Conservation (phyloP, 345 rosid genomes). For the Eucalyptus virginea region DNA sequence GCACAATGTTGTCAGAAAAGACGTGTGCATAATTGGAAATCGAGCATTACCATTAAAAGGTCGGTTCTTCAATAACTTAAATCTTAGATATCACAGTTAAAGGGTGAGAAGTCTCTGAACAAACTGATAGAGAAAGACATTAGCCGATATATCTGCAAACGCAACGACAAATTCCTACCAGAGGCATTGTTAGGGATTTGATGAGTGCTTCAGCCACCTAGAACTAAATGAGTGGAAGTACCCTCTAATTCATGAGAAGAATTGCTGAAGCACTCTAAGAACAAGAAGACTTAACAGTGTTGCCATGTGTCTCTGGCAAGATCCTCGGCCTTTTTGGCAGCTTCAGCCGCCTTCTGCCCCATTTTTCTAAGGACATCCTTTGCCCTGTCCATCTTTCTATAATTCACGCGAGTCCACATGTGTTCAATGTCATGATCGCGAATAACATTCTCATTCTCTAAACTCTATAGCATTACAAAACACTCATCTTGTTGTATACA, state of each 20-base stretch:
- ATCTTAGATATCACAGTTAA: background rate
- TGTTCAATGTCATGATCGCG: background rate
- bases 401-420: background rate
- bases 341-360: slow-evolving; percentile 2
- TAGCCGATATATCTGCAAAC: background rate
- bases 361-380: background rate
- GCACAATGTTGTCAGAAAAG: background rate
- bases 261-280: background rate
- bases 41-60: background rate
- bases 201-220: background rate
- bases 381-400: background rate
- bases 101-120: background rate
- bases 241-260: background rate
- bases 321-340: slow-evolving; percentile 6
- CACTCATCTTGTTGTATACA: background rate
- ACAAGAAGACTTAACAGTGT: background rate
- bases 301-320: slow-evolving; percentile 7
- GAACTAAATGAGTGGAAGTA: background rate
- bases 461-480: background rate
- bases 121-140: background rate
- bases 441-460: background rate
- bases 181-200: background rate
- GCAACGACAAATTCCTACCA: background rate
- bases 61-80: background rate
- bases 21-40: background rate